Base-by-base conservation (phyloP, 257 asterid species). In the Fraxinus americana region DNA sequence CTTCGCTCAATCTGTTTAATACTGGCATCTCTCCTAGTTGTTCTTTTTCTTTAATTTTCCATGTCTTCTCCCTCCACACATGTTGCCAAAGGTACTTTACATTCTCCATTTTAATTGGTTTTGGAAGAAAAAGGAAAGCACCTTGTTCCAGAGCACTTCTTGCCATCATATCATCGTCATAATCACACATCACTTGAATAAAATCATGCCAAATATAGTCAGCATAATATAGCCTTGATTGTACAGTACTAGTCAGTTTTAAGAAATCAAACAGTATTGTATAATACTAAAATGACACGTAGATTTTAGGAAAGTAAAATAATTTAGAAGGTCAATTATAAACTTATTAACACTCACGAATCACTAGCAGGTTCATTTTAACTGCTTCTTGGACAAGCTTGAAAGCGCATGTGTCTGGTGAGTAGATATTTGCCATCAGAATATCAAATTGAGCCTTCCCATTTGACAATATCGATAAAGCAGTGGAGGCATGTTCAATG, bases 41-140 rank as follows among this genome's bases (percentile, higher is more conserved):
- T 35, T 17, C 54, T 68, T 34, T 68, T 36, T 34, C 72, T 41
- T 70, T 70, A 2, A 35, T 70, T 41, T 70, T 70, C 48, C 50
- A 1, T 19, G 13, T 38, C 57, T 41, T 70, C 54, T 70, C 74
- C 7, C 74, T 70, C 54, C 45, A 34, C 32, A 38, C 74, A n/a
- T 70, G 74, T 36, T 70, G 74, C 74, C 74, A 70, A 27, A 70
- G 29, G 54, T 70, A 39, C 74, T 14, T 34, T 21, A 70, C 30
- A 4, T 35, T 39, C 50, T 36, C 74, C 52, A 36, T 36, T 17
- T 17, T 36, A 6, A 70, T 50, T 2, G 74, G 74, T 70, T 70
- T 70, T 21, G n/a, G 5, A 12, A 70, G 52, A 7, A 70, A 70
- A 35, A 70, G 52, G 21, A 34, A 70, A 23, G 74, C 74, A 5